Evolutionary conservation across 306 rosid species (phyloP), one percentile per base, ranked within the genome.

Genomic region (Arachis stenosperma): DNA sequence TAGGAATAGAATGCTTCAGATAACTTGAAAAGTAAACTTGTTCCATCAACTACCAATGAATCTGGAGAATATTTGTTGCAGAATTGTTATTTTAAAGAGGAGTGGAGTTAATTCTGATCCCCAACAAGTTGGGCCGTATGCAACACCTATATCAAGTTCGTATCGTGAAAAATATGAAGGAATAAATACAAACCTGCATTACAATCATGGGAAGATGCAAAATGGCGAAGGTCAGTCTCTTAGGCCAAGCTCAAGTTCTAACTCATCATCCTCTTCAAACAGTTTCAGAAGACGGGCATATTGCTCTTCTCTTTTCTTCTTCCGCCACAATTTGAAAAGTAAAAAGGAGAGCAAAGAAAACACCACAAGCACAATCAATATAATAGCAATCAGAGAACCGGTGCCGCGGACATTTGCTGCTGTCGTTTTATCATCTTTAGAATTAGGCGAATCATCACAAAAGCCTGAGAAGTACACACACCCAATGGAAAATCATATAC

Each of bases 231-330:
- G 41, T 70, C 81, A 85, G 36, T 86, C 92, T 69, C 90, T 85
- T 43, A 90, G 87, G 84, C 97, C 97, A 72, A 90, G 97, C 76
- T 91, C 97, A 67, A 91, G 68, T 84, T 91, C 97, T 54, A 91
- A 85, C 44, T 89, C 97, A 66, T 89, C 96, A 67, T 91, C 96
- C 80, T 91, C 91, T 87, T 91, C 96, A 76, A 91, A 91, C 82
- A 89, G 69, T 78, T 91, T 91, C 81, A 87, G 78, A 56, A 91
- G 96, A 39, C 91, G 86, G 14, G 90, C 91, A 81, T 88, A 86
- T 56, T 89, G 96, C 60, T 89, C 93, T 53, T 92, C 96, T 80
- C 97, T 85, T 77, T 84, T 89, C 88, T 91, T 91, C 95, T 76
- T 89, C 65, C 61, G 88, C 96, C 97, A 86, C 22, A 84, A 76